A percentile compares a stretch with the other conserved stretches of the same genome.
Evolutionary conservation across 2,329 filamentous ascomycete genomes (phyloP).

Genomic region (Fusarium verrucosum): DNA sequence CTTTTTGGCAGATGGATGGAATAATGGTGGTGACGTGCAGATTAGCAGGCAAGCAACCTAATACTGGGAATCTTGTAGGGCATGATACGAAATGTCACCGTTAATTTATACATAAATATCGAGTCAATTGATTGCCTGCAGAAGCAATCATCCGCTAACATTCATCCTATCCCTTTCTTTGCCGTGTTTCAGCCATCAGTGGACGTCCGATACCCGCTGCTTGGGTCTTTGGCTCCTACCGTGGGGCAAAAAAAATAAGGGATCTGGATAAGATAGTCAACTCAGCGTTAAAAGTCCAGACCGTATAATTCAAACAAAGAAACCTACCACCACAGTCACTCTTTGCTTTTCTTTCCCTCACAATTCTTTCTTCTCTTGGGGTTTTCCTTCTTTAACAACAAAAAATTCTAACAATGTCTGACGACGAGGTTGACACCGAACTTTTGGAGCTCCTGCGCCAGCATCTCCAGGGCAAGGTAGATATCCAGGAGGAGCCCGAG

Average conservation of each 20-base stretch:
- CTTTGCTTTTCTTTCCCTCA: constrained; percentile 12
- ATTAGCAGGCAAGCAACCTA: not conserved
- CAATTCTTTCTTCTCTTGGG: not conserved
- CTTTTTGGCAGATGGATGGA: not conserved
- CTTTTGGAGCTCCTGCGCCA: constrained; percentile 86
- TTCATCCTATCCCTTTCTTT: constrained; percentile 5
- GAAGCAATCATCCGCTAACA: not conserved
- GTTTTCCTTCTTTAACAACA: not conserved
- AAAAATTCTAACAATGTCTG: constrained; percentile 69
- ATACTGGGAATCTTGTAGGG: not conserved
- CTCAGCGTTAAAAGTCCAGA: constrained; percentile 22
- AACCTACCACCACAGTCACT: constrained; percentile 18
- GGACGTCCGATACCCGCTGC: not conserved
- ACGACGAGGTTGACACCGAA: constrained; percentile 90
- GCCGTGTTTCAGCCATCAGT: constrained; percentile 10
- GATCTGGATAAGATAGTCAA: constrained; percentile 32
- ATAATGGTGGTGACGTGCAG: constrained; percentile 7
- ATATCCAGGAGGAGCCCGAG: constrained; percentile 69
- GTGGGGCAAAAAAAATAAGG: constrained; percentile 27
- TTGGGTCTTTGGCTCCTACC: constrained; percentile 1
- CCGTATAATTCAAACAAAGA: constrained; percentile 35
- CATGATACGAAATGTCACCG: not conserved
- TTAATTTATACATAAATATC: not conserved
- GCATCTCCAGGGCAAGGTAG: constrained; percentile 71
- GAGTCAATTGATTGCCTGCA: constrained; percentile 1